A percentile compares a stretch with the other conserved stretches of the same genome.
Evolutionary conservation across 805 yeast genomes (phyloP).

Genomic region (Lachancea quebecensis): DNA sequence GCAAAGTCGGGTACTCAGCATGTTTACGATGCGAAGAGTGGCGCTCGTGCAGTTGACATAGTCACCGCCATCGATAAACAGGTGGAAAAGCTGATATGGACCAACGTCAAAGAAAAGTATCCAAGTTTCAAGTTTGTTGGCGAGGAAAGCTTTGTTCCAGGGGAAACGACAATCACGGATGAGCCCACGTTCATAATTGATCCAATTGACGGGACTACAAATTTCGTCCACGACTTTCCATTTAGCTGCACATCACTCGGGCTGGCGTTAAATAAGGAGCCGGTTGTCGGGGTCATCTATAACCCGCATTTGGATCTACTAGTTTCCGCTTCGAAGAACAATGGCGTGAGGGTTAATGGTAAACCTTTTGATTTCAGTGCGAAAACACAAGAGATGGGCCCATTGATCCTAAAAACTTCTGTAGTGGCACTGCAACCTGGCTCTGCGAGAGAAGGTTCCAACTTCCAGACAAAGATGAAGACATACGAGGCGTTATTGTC

Average conservation of each 20-base stretch:
- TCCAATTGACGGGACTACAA: conserved; percentile 58
- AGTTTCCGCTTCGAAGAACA: conserved; percentile 47
- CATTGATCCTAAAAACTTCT: conserved; percentile 78
- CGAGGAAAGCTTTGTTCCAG: conserved; percentile 50
- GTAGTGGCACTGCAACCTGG: conserved; percentile 84
- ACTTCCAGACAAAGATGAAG: conserved; percentile 70
- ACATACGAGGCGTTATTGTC: conserved; percentile 81
- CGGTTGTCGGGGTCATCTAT: conserved; percentile 57
- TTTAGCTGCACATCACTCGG: conserved; percentile 60
- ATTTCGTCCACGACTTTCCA: conserved; percentile 55
- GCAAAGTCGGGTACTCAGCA: conserved; percentile 41
- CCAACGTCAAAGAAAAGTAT: conserved; percentile 28
- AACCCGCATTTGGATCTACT: conserved; percentile 51
- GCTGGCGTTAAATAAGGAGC: conserved; percentile 41
- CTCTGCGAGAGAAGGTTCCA: conserved; percentile 81
- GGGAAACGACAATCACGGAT: conserved; percentile 38
- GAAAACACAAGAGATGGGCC: conserved; percentile 66
- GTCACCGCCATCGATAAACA: conserved; percentile 58
- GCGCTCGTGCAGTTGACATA: conserved; percentile 44
- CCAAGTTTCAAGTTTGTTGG: conserved; percentile 53
- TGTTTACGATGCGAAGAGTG: conserved; percentile 28
- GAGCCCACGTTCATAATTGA: conserved; percentile 57
- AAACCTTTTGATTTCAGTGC: conserved; percentile 48
- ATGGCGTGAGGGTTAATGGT: conserved; percentile 49
- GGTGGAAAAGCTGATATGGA: conserved; percentile 42